Percentiles rank a stretch among this genome's conserved stretches.
Evolutionary conservation across 1,139 yeast genomes (phyloP).

Genomic region (Petasospora fabianii): DNA sequence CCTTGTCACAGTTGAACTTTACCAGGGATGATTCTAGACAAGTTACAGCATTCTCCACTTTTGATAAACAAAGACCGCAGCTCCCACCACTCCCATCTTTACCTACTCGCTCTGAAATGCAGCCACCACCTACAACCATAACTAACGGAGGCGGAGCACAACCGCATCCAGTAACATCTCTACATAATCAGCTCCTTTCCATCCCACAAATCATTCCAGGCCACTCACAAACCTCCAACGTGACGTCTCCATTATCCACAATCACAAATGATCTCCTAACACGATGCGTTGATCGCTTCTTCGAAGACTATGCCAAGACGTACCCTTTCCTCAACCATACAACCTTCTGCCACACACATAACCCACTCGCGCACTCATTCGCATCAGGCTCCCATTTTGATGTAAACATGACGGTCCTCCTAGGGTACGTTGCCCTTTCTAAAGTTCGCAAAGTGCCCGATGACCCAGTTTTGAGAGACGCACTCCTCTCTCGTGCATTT

Average conservation of each 20-base stretch:
- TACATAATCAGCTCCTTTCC: too few relatives aligned
- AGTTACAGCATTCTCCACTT: background rate
- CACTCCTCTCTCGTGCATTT: constrained; percentile 35
- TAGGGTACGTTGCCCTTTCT: constrained; percentile 45
- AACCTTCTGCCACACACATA: constrained; percentile 2
- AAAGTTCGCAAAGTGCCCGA: constrained; percentile 36
- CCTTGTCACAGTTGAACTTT: too few relatives aligned
- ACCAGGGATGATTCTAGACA: too few relatives aligned
- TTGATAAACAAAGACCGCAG: constrained; percentile 4
- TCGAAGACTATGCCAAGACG: constrained; percentile 8
- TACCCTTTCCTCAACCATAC: constrained; percentile 11
- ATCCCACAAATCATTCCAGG: too few relatives aligned
- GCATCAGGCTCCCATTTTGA: constrained; percentile 23
- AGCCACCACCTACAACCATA: too few relatives aligned
- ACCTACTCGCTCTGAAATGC: too few relatives aligned
- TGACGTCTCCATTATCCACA: too few relatives aligned
- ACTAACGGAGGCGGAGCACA: too few relatives aligned
- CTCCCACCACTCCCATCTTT: constrained; percentile 6
- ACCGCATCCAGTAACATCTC: too few relatives aligned
- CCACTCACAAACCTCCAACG: too few relatives aligned
- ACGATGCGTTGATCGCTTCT: constrained; percentile 11
- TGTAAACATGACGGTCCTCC: constrained; percentile 46
- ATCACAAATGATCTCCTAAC: constrained; percentile 7
- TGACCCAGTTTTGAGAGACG: constrained; percentile 34
- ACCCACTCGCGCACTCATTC: constrained; percentile 1